Base-by-base conservation (phyloP, 2,329 filamentous ascomycete species). In the Leptographium procerum region DNA sequence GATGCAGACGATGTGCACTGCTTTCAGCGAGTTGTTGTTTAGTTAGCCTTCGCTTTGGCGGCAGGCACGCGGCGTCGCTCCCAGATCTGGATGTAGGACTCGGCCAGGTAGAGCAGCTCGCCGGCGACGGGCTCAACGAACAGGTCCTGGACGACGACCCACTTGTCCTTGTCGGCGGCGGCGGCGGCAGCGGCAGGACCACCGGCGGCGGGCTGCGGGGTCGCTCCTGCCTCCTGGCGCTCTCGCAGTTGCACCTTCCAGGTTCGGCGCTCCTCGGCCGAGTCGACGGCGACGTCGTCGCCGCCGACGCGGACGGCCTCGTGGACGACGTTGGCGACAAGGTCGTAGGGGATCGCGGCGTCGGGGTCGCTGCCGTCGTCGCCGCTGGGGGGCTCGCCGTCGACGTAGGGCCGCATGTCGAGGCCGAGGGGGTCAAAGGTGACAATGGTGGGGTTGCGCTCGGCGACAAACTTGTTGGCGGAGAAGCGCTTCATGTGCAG, bases 401-500 rank as follows among this genome's bases (percentile, higher is more conserved):
- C 90, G 14, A 96, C 90, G 67, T 94, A 97, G 0, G 91, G 91
- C 6, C 85, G 81, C 77, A 96, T 86, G 70, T 99, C 91, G 10
- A 99, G 83, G 48, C 86, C 62, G 61, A 86, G 81, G 5, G 89
- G 87, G 63, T 92, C 89, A 71, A 97, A 99, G 0, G 92, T 97
- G 63, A 99, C 94, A 67, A 99, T 99, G 11, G 94, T 99, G 1
- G 92, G 94, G 71, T 99, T 99, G 55, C 94, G 88, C 73, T 97
- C 92, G 2, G 87, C 83, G 24, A 99, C 89, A 68, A 99, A 99
- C 71, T 96, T 96, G 77, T 99, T 99, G 64, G 88, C 86, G 65
- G 86, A 89, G 79, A 99, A 99, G 65, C 94, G 90, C 76, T 97
- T 97, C 75, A 97, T 86, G 75, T 99, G 92, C 75, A 99, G 90